Percentiles rank a stretch among this genome's conserved stretches.
These are phyloP conservation scores for Cryptococcus sp. DNA, from an alignment of 1,284 basidiomycete genomes.

Conservation along the genomic window DNA sequence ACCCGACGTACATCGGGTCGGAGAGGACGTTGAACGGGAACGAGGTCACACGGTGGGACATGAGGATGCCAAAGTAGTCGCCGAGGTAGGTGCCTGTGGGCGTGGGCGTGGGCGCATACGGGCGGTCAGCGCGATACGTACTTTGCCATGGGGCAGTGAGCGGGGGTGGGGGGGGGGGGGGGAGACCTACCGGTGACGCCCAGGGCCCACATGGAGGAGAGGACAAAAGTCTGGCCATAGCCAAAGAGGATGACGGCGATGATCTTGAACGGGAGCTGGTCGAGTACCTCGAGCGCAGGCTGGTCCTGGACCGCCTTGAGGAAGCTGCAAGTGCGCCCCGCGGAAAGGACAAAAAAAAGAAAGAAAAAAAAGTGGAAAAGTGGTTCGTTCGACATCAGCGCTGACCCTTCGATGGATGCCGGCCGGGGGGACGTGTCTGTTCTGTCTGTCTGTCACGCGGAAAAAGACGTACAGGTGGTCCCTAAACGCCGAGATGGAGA, in stretches of 20 bases:
- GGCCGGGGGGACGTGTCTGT: not conserved
- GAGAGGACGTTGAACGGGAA: slow-evolving; percentile 94
- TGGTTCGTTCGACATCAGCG: not conserved
- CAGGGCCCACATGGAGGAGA: slow-evolving; percentile 85
- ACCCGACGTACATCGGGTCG: slow-evolving; percentile 95
- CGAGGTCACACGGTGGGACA: slow-evolving; percentile 70
- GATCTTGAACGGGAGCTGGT: slow-evolving; percentile 59
- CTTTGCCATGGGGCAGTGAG: not conserved
- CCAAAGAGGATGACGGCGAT: slow-evolving; percentile 66
- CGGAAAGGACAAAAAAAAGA: not conserved
- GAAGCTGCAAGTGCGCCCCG: slow-evolving; percentile 29
- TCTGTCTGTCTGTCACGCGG: slow-evolving; percentile 9
- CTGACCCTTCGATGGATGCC: not conserved
- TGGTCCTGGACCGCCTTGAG: slow-evolving; percentile 34
- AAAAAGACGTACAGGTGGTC: slow-evolving; percentile 72
- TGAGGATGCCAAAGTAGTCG: slow-evolving; percentile 98
- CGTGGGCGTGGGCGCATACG: not conserved
- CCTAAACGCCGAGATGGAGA: slow-evolving; percentile 76
- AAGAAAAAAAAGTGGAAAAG: not conserved
- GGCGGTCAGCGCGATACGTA: not conserved
- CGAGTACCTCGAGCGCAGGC: slow-evolving; percentile 50
- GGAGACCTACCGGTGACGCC: slow-evolving; percentile 72
- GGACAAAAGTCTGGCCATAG: slow-evolving; percentile 73
- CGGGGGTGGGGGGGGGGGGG: too few relatives aligned
- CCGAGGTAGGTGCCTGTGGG: slow-evolving; percentile 71